These are phyloP conservation scores for Aspergillus alliaceus DNA, from an alignment of 2,329 filamentous ascomycete species.

Conservation along the genomic window DNA sequence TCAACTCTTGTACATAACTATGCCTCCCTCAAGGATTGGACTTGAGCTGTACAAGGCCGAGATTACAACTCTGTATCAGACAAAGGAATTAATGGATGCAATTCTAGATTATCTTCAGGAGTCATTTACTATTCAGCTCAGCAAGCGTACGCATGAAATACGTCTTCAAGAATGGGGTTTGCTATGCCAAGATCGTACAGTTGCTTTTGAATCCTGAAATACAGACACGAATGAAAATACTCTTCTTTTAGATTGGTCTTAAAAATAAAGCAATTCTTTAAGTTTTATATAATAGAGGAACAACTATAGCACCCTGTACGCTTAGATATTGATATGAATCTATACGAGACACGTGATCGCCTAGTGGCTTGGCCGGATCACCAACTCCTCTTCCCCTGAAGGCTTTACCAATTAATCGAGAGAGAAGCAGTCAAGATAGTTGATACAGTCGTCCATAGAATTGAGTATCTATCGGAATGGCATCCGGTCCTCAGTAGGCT, in stretches of 20 bases:
- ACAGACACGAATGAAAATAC: background rate
- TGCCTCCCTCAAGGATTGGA: no score
- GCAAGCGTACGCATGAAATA: slow-evolving; percentile 13
- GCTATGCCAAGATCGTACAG: slow-evolving; percentile 3
- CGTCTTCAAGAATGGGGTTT: slow-evolving; percentile 14
- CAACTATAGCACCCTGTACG: no score
- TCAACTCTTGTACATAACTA: background rate
- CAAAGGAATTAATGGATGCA: background rate
- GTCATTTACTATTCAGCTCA: slow-evolving; percentile 4
- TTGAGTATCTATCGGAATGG: no score
- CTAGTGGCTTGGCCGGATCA: no score
- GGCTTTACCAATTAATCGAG: no score
- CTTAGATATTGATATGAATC: no score
- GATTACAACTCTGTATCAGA: slow-evolving; percentile 14
- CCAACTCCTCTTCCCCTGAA: no score
- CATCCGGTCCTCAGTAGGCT: no score
- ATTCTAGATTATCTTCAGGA: background rate
- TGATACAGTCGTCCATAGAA: no score
- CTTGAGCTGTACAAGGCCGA: slow-evolving; percentile 41
- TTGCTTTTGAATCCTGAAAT: background rate
- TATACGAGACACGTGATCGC: no score
- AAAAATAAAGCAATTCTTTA: slow-evolving; percentile 12
- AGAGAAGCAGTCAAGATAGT: no score
- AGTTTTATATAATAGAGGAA: slow-evolving; percentile 10
- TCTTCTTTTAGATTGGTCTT: slow-evolving; percentile 4